phyloP scores from a whole-genome alignment of 2,329 filamentous ascomycete genomes.

The Arthrobotrys pseudoclavata region DNA sequence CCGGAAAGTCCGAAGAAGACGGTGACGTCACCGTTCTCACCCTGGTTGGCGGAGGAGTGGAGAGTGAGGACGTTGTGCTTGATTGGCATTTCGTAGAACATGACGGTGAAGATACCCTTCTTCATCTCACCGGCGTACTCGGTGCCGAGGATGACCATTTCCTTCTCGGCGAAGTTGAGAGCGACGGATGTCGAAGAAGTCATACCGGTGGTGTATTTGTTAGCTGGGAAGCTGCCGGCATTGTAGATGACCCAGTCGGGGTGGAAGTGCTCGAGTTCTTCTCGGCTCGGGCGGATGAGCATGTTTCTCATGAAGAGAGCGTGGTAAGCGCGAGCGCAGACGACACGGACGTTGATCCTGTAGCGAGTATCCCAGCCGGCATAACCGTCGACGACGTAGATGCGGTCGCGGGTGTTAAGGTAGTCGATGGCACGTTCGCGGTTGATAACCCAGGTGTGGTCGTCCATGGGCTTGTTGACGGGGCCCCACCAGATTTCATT shows the following conservation, averaged over 20 bases:
- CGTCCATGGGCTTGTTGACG: conserved; percentile 98
- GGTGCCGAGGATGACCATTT: conserved; percentile 99
- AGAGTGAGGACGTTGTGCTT: conserved; percentile 99
- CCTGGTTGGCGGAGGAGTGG: conserved; percentile 98
- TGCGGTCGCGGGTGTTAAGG: conserved; percentile 97
- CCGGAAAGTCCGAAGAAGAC: conserved; percentile 99
- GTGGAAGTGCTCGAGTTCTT: conserved; percentile 97
- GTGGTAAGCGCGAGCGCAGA: conserved; percentile 99
- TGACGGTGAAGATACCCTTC: conserved; percentile 97
- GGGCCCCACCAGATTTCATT: conserved; percentile 98
- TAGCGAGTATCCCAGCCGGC: conserved; percentile 99
- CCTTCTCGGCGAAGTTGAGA: conserved; percentile 99
- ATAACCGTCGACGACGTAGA: conserved; percentile 97
- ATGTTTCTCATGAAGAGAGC: conserved; percentile 99
- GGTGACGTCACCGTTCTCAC: conserved; percentile 91
- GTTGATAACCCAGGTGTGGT: conserved; percentile 99
- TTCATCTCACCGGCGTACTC: conserved; percentile 99
- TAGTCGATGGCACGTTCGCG: conserved; percentile 98
- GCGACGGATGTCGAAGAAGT: conserved; percentile 97
- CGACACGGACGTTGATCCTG: conserved; percentile 95
- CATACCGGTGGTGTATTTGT: conserved; percentile 98
- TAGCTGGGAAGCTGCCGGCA: conserved; percentile 93
- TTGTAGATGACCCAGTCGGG: conserved; percentile 99
- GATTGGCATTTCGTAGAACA: conserved; percentile 99
- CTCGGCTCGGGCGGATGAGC: conserved; percentile 91